Conservation (phyloP, 352 stramenopile genomes). For the Labyrinthula sp. region DNA sequence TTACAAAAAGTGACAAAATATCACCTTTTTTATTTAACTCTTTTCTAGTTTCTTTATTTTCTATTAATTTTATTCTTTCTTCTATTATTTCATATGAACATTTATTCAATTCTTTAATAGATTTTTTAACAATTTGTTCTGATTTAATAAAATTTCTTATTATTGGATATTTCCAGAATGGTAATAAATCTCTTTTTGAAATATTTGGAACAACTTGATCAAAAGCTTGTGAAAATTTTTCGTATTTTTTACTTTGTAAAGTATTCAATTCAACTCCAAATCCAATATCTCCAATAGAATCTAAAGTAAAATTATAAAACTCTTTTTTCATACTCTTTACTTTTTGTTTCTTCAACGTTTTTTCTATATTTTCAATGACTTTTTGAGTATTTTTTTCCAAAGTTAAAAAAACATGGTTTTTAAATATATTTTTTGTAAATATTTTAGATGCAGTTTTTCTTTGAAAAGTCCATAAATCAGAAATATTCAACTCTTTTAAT, state of each 20-base stretch:
- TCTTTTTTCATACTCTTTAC: slow-evolving; percentile 35
- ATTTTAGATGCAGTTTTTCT: slow-evolving; percentile 58
- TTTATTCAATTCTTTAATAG: slow-evolving; percentile 30
- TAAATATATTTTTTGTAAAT: slow-evolving; percentile 46
- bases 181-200: slow-evolving; percentile 35
- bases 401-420: slow-evolving; percentile 21
- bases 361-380: slow-evolving; percentile 18
- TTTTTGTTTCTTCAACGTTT: not conserved
- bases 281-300: slow-evolving; percentile 46
- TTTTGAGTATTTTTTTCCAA: slow-evolving; percentile 11
- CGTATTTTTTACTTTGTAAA: slow-evolving; percentile 34
- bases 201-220: slow-evolving; percentile 36
- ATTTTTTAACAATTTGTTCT: slow-evolving; percentile 4
- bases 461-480: slow-evolving; percentile 45
- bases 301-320: slow-evolving; percentile 40
- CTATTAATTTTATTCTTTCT: slow-evolving; percentile 23
- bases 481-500: too few species aligned
- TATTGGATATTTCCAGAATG: too few species aligned
- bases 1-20: slow-evolving; percentile 39
- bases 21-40: slow-evolving; percentile 34
- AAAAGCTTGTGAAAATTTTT: slow-evolving; percentile 42
- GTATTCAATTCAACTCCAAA: slow-evolving; percentile 42
- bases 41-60: too few species aligned
- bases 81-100: slow-evolving; percentile 27
- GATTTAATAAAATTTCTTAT: slow-evolving; percentile 14